These are phyloP conservation scores for Halophytophthora polymorphica DNA, from an alignment of 352 stramenopile species.

Conservation along the genomic window DNA sequence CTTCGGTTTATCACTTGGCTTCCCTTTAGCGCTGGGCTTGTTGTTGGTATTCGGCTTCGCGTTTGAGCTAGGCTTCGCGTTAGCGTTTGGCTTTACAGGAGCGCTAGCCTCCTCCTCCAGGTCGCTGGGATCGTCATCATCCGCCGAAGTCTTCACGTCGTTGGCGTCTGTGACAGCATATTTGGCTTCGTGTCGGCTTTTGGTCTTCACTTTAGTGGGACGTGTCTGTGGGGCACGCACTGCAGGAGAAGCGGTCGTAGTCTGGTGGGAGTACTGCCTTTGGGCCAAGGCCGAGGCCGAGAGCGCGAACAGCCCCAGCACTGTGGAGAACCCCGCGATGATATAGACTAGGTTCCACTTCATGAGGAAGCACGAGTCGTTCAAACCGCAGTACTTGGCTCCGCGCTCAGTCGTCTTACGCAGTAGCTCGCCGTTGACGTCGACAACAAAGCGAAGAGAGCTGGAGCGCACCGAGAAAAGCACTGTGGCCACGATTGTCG, in stretches of 20 bases:
- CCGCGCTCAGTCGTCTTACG: constrained; percentile 2
- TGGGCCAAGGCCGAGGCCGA: background rate
- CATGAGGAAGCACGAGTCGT: constrained; percentile 7
- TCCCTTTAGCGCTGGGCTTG: background rate
- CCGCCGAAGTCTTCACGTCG: too few species aligned
- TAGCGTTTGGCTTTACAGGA: background rate
- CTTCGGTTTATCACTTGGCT: background rate
- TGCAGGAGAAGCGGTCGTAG: background rate
- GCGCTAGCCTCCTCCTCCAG: too few species aligned
- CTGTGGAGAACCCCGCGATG: background rate
- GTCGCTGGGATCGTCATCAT: too few species aligned
- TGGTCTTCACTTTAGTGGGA: too few species aligned
- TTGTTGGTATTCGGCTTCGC: background rate
- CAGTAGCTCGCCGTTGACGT: constrained; percentile 3
- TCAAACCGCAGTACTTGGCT: constrained; percentile 2
- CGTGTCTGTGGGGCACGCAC: too few species aligned
- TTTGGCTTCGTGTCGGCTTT: too few species aligned
- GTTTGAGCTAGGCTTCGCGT: background rate
- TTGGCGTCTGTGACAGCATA: too few species aligned
- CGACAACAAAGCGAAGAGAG: background rate
- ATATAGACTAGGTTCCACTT: background rate
- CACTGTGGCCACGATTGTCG: background rate
- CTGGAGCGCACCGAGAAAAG: background rate
- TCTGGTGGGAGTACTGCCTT: background rate
- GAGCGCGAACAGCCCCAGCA: background rate